Percentiles rank a stretch among this genome's conserved stretches.
Conservation (phyloP, 805 yeast species). For the Lachancea sp. region DNA sequence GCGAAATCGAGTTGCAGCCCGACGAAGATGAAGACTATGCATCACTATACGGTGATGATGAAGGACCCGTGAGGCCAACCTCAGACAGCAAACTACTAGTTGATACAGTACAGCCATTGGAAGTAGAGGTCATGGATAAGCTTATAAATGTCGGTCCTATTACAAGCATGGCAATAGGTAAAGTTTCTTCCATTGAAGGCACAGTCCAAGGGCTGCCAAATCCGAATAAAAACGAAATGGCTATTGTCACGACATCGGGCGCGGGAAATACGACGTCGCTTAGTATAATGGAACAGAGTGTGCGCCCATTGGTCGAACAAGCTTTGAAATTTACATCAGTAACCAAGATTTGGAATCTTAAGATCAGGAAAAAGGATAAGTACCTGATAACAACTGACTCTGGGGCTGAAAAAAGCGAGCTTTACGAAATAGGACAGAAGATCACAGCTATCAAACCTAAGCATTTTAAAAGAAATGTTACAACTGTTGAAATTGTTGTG, state of each 20-base stretch:
- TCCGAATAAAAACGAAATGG: constrained; percentile 60
- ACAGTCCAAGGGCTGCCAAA: constrained; percentile 57
- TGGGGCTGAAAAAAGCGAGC: constrained; percentile 55
- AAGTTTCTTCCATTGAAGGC: constrained; percentile 43
- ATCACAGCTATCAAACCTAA: constrained; percentile 56
- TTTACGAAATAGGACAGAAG: constrained; percentile 55
- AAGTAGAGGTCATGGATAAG: constrained; percentile 45
- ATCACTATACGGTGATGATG: constrained; percentile 25
- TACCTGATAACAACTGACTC: constrained; percentile 70
- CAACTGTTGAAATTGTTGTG: constrained; percentile 63
- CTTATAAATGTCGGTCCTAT: constrained; percentile 69
- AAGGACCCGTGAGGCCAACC: constrained; percentile 6
- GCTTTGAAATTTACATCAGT: constrained; percentile 68
- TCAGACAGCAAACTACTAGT: constrained; percentile 12
- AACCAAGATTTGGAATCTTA: constrained; percentile 68
- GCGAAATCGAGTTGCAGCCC: constrained; percentile 31
- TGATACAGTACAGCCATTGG: constrained; percentile 29
- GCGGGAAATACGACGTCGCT: constrained; percentile 48
- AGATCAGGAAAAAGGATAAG: constrained; percentile 39
- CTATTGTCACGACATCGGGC: constrained; percentile 68
- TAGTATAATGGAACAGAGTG: constrained; percentile 57
- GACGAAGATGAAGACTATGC: constrained; percentile 35
- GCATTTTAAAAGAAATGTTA: constrained; percentile 55
- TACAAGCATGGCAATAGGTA: constrained; percentile 60
- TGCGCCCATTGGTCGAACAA: constrained; percentile 61